These are phyloP conservation scores for Sugiyamaella boreocaroliniensis DNA, from an alignment of 805 yeast genomes.

Conservation along the genomic window DNA sequence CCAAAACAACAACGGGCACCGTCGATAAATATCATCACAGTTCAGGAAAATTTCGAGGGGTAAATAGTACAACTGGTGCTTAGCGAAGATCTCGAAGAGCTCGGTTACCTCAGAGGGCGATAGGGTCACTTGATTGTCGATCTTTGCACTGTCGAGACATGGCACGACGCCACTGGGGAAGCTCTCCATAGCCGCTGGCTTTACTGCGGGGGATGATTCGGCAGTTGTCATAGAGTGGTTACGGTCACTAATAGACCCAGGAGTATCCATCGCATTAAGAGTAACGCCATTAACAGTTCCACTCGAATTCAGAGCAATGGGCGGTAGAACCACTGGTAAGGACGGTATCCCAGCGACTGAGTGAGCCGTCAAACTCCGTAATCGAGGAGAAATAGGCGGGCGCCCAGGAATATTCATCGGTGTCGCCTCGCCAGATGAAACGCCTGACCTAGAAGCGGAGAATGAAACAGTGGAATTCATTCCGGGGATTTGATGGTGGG, in stretches of 20 bases:
- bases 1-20: conserved; percentile 7
- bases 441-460: too few species aligned
- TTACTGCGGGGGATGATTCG: not conserved
- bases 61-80: not conserved
- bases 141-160: not conserved
- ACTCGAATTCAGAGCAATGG: too few species aligned
- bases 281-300: too few species aligned
- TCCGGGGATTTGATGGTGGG: too few species aligned
- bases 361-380: too few species aligned
- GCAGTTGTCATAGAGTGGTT: not conserved
- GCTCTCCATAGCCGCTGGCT: not conserved
- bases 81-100: conserved; percentile 2
- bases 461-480: too few species aligned
- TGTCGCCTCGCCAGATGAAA: too few species aligned
- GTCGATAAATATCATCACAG: conserved; percentile 1
- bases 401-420: too few species aligned
- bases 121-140: not conserved
- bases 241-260: too few species aligned
- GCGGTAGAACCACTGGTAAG: too few species aligned
- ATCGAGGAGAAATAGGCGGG: too few species aligned
- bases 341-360: too few species aligned
- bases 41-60: conserved; percentile 7
- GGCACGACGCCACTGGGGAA: not conserved
- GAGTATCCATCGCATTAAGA: not conserved
- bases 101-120: conserved; percentile 2